These are phyloP conservation scores for Phaeophleospora eucalypticola DNA, from an alignment of 2,329 filamentous ascomycete genomes.

Conservation along the genomic window DNA sequence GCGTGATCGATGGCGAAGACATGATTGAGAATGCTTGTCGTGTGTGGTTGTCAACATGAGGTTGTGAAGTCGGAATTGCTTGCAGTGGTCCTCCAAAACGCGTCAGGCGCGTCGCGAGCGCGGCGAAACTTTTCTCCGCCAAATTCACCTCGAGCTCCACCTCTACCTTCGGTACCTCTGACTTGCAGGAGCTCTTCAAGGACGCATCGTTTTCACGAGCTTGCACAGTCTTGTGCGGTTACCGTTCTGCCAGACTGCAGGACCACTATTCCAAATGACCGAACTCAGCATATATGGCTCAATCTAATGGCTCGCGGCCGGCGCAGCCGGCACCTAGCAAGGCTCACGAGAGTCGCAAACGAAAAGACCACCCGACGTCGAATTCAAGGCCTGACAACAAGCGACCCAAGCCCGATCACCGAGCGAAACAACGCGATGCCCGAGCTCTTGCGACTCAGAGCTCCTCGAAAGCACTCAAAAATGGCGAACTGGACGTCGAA, in stretches of 20 bases:
- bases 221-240: too few species aligned
- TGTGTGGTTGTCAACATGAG: neutral
- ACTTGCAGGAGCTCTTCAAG: too few species aligned
- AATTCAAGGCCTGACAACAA: conserved; percentile 12
- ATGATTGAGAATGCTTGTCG: neutral
- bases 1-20: conserved; percentile 7
- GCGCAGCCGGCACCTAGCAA: neutral
- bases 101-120: conserved; percentile 2
- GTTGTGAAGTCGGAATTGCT: too few species aligned
- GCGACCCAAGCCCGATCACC: conserved; percentile 20
- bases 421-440: conserved; percentile 37
- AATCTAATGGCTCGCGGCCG: neutral
- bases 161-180: too few species aligned
- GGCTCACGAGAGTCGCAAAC: conserved; percentile 19
- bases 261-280: too few species aligned
- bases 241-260: too few species aligned
- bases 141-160: too few species aligned
- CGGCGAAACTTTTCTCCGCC: neutral
- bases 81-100: too few species aligned
- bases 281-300: too few species aligned
- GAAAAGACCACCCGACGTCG: conserved; percentile 24
- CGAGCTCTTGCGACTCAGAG: conserved; percentile 45
- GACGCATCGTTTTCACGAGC: too few species aligned
- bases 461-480: conserved; percentile 52
- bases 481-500: conserved; percentile 79